Evolutionary conservation across 1,139 yeast species (phyloP).

Genomic region (Yamadazyma sp.): DNA sequence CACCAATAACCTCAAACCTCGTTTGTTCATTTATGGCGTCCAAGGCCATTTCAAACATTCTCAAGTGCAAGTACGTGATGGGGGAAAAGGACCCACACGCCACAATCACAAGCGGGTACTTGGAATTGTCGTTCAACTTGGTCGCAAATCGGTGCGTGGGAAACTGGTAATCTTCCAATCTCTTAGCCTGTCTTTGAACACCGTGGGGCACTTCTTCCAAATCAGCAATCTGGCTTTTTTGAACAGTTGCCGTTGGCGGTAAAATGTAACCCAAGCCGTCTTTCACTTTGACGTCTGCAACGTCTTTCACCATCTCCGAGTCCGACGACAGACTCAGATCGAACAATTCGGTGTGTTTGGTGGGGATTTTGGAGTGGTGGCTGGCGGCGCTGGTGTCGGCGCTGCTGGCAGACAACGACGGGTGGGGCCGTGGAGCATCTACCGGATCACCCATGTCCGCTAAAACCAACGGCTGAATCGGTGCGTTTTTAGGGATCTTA

Average conservation of each 20-base stretch:
- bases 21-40: conserved; percentile 94
- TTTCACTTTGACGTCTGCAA: no score
- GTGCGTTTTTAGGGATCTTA: conserved; percentile 71
- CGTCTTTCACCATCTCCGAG: conserved; percentile 5
- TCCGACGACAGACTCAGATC: conserved; percentile 22
- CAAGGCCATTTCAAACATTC: conserved; percentile 98
- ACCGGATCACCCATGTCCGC: conserved; percentile 72
- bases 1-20: conserved; percentile 92
- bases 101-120: conserved; percentile 87
- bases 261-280: no score
- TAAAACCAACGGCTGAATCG: conserved; percentile 70
- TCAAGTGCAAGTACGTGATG: conserved; percentile 84
- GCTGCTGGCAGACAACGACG: conserved; percentile 19
- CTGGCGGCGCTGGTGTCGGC: conserved; percentile 8
- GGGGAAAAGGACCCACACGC: conserved; percentile 99
- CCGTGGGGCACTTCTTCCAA: conserved; percentile 97
- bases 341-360: conserved; percentile 41
- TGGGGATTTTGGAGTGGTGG: conserved; percentile 39
- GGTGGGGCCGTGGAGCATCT: conserved; percentile 72
- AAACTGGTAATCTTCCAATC: conserved; percentile 65
- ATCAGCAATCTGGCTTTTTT: conserved; percentile 79
- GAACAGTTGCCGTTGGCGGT: conserved; percentile 52
- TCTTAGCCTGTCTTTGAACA: conserved; percentile 78
- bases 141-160: conserved; percentile 85
- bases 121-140: conserved; percentile 68